Evolutionary conservation across 306 rosid species (phyloP).

Genomic region (Inga leiocalycina): DNA sequence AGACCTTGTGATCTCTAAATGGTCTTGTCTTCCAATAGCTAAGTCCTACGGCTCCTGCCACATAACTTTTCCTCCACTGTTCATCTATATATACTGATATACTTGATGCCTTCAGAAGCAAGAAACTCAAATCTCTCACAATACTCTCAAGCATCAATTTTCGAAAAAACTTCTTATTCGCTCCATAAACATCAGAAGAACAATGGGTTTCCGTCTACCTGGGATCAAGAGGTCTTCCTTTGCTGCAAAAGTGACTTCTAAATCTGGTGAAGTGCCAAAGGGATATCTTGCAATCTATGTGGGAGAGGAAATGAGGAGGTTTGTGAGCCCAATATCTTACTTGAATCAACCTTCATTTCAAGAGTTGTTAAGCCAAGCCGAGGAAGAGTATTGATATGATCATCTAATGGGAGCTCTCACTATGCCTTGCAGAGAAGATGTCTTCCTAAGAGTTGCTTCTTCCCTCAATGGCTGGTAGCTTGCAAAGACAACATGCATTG

Average conservation of each 20-base stretch:
- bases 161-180: background rate
- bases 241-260: constrained; percentile 3
- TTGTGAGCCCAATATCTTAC: background rate
- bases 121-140: background rate
- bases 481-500: too few relatives aligned
- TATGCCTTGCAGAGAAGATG: too few relatives aligned
- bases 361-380: background rate
- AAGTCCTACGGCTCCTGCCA: too few relatives aligned
- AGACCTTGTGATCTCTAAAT: background rate
- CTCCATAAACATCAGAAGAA: background rate
- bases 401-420: background rate
- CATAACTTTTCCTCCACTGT: too few relatives aligned
- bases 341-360: background rate
- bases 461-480: too few relatives aligned
- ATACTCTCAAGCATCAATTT: too few relatives aligned
- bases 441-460: too few relatives aligned
- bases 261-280: background rate
- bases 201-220: constrained; percentile 35
- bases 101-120: too few relatives aligned
- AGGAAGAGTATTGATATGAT: background rate
- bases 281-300: background rate
- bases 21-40: background rate
- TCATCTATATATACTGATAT: too few relatives aligned
- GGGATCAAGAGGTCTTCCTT: constrained; percentile 33
- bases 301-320: background rate